Percentiles rank a stretch among this genome's conserved stretches.
These are phyloP conservation scores for Zygnema cylindricum DNA, from an alignment of 139 green algal genomes.

Conservation along the genomic window DNA sequence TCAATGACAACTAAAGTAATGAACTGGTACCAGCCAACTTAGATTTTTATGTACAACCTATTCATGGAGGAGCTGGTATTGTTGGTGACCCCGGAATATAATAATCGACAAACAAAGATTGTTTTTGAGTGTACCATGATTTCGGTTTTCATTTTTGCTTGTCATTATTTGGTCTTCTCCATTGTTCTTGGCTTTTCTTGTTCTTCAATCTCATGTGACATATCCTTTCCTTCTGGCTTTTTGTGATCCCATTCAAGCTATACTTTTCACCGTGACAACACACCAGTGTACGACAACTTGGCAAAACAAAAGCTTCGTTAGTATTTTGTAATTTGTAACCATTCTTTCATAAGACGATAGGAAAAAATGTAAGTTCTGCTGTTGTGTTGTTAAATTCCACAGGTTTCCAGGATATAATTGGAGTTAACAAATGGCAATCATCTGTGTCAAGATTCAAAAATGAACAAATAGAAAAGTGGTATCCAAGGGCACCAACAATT, in stretches of 20 bases:
- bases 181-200: neutral
- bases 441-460: neutral
- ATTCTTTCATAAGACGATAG: neutral
- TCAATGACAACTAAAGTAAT: no score
- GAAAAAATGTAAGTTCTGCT: neutral
- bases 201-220: neutral
- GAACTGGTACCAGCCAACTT: no score
- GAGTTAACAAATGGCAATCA: neutral
- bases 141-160: neutral
- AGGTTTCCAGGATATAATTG: neutral
- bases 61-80: no score
- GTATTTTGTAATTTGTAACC: neutral
- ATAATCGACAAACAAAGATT: no score
- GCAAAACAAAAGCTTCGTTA: neutral
- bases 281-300: neutral
- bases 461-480: neutral
- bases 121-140: neutral
- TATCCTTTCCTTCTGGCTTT: neutral
- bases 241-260: neutral
- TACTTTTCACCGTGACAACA: neutral
- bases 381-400: neutral
- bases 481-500: neutral
- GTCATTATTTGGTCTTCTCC: neutral
- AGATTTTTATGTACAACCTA: no score
- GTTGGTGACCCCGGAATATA: no score